Conservation (phyloP, 2,329 filamentous ascomycete genomes). For the Calonectria multiphialidica region DNA sequence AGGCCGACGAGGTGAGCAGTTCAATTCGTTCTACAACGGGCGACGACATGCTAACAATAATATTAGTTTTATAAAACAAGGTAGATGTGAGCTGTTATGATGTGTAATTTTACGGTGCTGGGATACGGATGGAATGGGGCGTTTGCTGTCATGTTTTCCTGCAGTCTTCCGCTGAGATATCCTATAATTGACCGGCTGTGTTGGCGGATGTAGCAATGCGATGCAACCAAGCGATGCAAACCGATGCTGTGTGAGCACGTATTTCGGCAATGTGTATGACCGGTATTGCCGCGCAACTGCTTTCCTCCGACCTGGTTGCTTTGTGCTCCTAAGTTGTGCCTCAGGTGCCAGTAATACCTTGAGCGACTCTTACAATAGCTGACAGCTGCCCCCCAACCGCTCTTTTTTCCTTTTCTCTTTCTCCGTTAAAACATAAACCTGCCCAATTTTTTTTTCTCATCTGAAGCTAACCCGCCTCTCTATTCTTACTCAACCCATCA, state of each 20-base stretch:
- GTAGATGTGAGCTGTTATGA: slow-evolving; percentile 29
- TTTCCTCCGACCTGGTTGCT: background rate
- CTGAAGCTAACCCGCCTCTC: background rate
- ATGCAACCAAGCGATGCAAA: background rate
- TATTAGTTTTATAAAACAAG: slow-evolving; percentile 53
- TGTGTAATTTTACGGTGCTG: slow-evolving; percentile 14
- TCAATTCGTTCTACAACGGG: background rate
- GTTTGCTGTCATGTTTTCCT: slow-evolving; percentile 9
- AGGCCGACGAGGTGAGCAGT: slow-evolving; percentile 71
- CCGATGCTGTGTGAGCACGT: background rate
- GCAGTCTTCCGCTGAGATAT: background rate
- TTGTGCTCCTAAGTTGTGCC: background rate
- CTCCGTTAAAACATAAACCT: too few relatives aligned
- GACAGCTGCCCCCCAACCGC: background rate
- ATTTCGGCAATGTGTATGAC: background rate
- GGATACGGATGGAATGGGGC: background rate
- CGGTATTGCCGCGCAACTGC: background rate
- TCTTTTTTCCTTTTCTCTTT: background rate
- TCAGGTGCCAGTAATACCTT: background rate
- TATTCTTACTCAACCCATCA: background rate
- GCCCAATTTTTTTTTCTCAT: background rate
- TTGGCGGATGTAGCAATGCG: background rate
- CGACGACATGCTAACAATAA: slow-evolving; percentile 39
- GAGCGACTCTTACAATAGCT: background rate
- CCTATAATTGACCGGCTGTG: background rate